Evolutionary conservation across 2,329 filamentous ascomycete species (phyloP).

Genomic region (Setomelanomma holmii): DNA sequence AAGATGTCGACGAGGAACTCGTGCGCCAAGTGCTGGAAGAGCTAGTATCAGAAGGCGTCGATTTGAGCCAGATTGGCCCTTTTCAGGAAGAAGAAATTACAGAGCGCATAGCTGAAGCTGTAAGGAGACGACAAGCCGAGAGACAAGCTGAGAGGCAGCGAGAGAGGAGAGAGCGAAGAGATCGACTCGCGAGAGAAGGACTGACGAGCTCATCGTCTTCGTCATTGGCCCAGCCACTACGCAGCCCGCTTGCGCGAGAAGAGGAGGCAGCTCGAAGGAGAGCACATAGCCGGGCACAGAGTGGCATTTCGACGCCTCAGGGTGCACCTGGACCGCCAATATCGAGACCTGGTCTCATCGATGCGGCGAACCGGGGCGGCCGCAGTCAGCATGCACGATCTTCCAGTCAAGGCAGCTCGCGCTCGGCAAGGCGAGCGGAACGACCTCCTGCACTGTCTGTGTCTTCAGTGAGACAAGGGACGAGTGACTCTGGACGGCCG

Average conservation of each 20-base stretch:
- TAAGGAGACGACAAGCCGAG: constrained; percentile 75
- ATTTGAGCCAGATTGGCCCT: constrained; percentile 85
- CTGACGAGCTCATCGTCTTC: constrained; percentile 28
- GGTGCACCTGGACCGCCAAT: constrained; percentile 50
- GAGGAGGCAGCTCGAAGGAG: constrained; percentile 41
- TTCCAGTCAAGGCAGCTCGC: constrained; percentile 56
- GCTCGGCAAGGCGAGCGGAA: constrained; percentile 43
- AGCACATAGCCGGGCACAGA: constrained; percentile 44
- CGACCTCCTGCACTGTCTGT: constrained; percentile 31
- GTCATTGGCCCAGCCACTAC: constrained; percentile 32
- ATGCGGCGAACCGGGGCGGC: constrained; percentile 46
- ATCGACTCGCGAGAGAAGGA: constrained; percentile 50
- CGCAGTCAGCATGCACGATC: constrained; percentile 51
- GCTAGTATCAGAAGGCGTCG: constrained; percentile 84
- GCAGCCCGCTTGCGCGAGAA: constrained; percentile 36
- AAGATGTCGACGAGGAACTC: constrained; percentile 86
- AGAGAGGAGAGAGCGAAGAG: constrained; percentile 43
- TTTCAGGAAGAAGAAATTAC: constrained; percentile 88
- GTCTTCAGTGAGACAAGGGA: constrained; percentile 55
- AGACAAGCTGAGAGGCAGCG: constrained; percentile 65
- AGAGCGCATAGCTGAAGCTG: constrained; percentile 88
- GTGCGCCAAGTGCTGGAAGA: constrained; percentile 88
- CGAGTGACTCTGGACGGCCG: constrained; percentile 60
- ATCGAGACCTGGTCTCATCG: constrained; percentile 56
- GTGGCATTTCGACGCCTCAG: constrained; percentile 43